Percentiles rank a stretch among this genome's conserved stretches.
Conservation (phyloP, 768 basidiomycete genomes). For the Sarcodon sp. region DNA sequence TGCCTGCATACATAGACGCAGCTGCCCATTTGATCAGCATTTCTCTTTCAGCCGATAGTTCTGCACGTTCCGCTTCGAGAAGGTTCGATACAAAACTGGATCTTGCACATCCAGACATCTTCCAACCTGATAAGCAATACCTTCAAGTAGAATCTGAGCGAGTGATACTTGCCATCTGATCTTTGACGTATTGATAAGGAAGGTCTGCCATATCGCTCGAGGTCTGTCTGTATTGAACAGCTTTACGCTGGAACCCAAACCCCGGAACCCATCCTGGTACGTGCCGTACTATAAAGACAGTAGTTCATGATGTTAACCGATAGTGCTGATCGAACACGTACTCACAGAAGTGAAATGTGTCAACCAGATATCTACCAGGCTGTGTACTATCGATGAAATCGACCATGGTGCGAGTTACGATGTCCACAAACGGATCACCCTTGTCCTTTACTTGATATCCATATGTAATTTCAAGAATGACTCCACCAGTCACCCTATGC, state of each 20-base stretch:
- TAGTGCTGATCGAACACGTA: neutral
- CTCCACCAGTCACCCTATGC: conserved; percentile 13
- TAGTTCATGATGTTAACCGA: neutral
- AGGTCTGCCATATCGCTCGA: conserved; percentile 1
- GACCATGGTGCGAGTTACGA: conserved; percentile 13
- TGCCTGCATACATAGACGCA: conserved; percentile 11
- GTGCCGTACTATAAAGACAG: conserved; percentile 3
- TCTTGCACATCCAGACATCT: neutral
- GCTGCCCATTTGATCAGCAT: conserved; percentile 52
- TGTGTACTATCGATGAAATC: conserved; percentile 9
- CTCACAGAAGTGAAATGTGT: conserved; percentile 12
- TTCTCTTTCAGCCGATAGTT: conserved; percentile 32
- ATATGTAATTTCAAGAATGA: conserved; percentile 16
- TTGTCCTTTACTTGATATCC: conserved; percentile 14
- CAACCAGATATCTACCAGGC: conserved; percentile 23
- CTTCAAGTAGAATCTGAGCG: neutral
- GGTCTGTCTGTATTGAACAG: neutral
- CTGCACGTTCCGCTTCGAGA: too few species aligned
- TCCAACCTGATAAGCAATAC: neutral
- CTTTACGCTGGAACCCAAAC: conserved; percentile 6
- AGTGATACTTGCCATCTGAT: conserved; percentile 1
- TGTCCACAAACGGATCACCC: conserved; percentile 12
- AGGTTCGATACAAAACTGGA: too few species aligned
- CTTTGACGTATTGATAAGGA: conserved; percentile 4
- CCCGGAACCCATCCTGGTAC: conserved; percentile 10